phyloP scores from a whole-genome alignment of 129 eudicot species.

The carrot (Daucus carota) region DH1_v3.0 NC_030387.2:39737501-39738000 shows the following conservation, averaged over 20 bases:
- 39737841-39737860: not conserved
- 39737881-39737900: not conserved
- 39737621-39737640: not conserved
- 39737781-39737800: not conserved
- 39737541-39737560: conserved; percentile 62
- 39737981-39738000: no score
- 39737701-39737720: not conserved
- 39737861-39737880: not conserved
- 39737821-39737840: not conserved
- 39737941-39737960: not conserved
- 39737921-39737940: not conserved
- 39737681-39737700: not conserved
- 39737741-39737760: not conserved
- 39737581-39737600: conserved; percentile 36
- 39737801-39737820: not conserved
- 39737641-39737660: not conserved
- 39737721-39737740: not conserved
- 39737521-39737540: conserved; percentile 34
- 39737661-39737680: not conserved
- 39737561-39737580: conserved; percentile 49
- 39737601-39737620: conserved; percentile 8
- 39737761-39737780: not conserved
- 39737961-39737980: not conserved
- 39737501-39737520: conserved; percentile 61
- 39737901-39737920: not conserved